phyloP scores from a whole-genome alignment of 2,329 filamentous ascomycete genomes.

The Scytalidium lignicola region DNA sequence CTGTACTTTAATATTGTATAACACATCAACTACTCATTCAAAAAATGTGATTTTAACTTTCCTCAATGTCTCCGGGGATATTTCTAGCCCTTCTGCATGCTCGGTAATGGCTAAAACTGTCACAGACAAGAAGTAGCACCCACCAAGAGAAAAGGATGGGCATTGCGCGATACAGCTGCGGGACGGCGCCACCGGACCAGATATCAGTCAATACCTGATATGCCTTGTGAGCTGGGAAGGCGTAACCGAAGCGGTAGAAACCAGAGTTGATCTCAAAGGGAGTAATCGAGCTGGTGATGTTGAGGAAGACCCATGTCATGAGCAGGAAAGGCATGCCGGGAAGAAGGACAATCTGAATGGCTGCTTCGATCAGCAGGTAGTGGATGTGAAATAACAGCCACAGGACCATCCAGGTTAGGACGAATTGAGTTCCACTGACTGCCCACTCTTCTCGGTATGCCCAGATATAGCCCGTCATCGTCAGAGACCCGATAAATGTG shows the following conservation, averaged over 20 bases:
- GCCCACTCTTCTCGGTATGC: constrained; percentile 36
- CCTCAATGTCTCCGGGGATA: too few species aligned
- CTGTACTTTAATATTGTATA: too few species aligned
- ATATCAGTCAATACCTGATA: constrained; percentile 33
- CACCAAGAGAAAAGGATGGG: constrained; percentile 37
- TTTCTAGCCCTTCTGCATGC: too few species aligned
- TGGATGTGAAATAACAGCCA: constrained; percentile 52
- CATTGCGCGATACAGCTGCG: constrained; percentile 30
- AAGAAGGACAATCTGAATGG: constrained; percentile 19
- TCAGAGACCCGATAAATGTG: constrained; percentile 25
- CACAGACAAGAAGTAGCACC: too few species aligned
- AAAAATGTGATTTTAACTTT: too few species aligned
- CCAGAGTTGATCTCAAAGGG: constrained; percentile 48
- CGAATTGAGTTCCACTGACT: constrained; percentile 47
- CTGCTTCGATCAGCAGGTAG: constrained; percentile 23
- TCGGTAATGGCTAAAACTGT: too few species aligned
- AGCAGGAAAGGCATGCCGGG: constrained; percentile 32
- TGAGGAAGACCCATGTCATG: constrained; percentile 57
- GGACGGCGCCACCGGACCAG: constrained; percentile 33
- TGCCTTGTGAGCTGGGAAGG: constrained; percentile 58
- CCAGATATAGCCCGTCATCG: constrained; percentile 35
- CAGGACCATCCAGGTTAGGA: constrained; percentile 51
- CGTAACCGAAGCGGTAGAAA: constrained; percentile 58
- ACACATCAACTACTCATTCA: too few species aligned
- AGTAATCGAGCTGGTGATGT: constrained; percentile 56